Evolutionary conservation across 176 grass and related monocot species (phyloP), one percentile per base, ranked within the genome.

Genomic region (Aegilops speltoides): DNA sequence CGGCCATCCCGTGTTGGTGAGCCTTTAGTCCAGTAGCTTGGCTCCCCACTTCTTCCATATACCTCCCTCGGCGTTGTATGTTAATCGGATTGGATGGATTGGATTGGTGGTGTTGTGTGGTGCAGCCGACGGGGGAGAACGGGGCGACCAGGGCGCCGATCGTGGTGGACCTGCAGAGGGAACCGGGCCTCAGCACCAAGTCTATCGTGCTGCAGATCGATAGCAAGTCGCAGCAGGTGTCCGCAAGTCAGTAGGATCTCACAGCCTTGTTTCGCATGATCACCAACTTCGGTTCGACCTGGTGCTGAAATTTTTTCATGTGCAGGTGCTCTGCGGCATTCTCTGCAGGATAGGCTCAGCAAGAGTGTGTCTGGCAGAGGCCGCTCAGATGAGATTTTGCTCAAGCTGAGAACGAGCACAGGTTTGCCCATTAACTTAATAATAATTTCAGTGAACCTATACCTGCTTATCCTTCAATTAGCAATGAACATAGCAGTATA

Each of bases 41-140:
- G 10, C 76, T 40, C 4, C 22, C 33, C 4, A 0, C 7, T 17
- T 2, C 3, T 5, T 19, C 4, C 8, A 8, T 17, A 4, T 29
- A 3, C 8, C 25, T 23, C 73, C 13, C 8, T 43, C 6, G 20
- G 56, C 2, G 72, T 70, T n/a, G n/a, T 28, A 77, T 75, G 56
- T 36, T 91, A n/a, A 80, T 73, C 68, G 32, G 75, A 45, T 79
- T 86, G 37, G 59, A 80, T 83, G 31, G 75, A 41, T 79, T 85
- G 34, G 57, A 33, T 33, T 33, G 38, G 22, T 45, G 77, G 25
- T 57, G 25, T 10, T 83, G 16, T 84, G 68, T 63, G n/a, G 28
- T 79, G 74, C 84, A 98, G 96, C 96, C 96, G 26, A 98, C 93
- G 24, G 96, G 96, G 84, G 96, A 98, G 91, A 98, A 98, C 72